Evolutionary conservation across 139 green algal species (phyloP).

Genomic region (Mesostigma viride): DNA sequence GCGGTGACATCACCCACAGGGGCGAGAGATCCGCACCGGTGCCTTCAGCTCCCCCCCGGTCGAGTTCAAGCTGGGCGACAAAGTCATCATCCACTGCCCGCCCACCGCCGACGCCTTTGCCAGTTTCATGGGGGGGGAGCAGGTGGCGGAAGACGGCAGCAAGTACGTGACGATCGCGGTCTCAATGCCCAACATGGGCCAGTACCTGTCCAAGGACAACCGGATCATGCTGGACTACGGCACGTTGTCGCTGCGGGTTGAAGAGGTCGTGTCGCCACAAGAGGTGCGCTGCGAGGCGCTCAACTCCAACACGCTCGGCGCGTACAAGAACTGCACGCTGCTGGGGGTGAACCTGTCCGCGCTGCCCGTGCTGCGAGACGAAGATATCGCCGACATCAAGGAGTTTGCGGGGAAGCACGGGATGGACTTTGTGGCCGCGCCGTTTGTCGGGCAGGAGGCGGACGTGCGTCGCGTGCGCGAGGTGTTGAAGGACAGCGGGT

Average conservation of each 20-base stretch:
- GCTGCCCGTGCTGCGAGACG: too few relatives aligned
- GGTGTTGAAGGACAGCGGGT: slow-evolving; percentile 22
- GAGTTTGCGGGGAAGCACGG: slow-evolving; percentile 48
- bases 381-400: slow-evolving; percentile 55
- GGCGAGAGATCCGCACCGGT: too few relatives aligned
- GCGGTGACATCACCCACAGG: too few relatives aligned
- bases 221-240: slow-evolving; percentile 46
- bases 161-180: too few relatives aligned
- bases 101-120: too few relatives aligned
- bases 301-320: slow-evolving; percentile 38
- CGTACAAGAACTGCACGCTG: slow-evolving; percentile 30
- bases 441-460: slow-evolving; percentile 36
- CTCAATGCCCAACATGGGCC: slow-evolving; percentile 7
- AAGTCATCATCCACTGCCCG: too few relatives aligned
- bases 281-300: slow-evolving; percentile 33
- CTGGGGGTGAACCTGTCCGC: slow-evolving; percentile 22
- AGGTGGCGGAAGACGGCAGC: too few relatives aligned
- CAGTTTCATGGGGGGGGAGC: too few relatives aligned
- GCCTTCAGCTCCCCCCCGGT: too few relatives aligned
- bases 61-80: too few relatives aligned
- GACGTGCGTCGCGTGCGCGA: slow-evolving; percentile 21
- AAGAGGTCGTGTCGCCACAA: slow-evolving; percentile 29
- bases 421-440: slow-evolving; percentile 58
- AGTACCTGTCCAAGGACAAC: slow-evolving; percentile 36
- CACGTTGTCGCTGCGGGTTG: slow-evolving; percentile 33